Evolutionary conservation across 352 stramenopile species (phyloP), one percentile per base, ranked within the genome.

Genomic region (Pythium dissimile): DNA sequence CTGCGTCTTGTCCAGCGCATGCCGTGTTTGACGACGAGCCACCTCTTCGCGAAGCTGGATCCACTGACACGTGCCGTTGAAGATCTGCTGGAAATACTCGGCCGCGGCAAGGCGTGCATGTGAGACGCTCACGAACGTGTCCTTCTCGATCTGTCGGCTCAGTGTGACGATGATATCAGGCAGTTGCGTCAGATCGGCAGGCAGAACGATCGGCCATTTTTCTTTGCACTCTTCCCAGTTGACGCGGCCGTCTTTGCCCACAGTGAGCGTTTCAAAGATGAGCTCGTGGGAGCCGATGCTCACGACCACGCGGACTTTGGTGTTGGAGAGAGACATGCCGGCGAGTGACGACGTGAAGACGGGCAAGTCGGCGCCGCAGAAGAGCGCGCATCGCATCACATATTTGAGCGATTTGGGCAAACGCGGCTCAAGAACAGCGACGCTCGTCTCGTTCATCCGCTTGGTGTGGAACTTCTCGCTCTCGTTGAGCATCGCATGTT

Each of bases 131-230:
- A 87, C 62, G 46, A 76, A 86, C 20, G 75, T 72, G 12, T 88
- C 80, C 23, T 79, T 84, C 0, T 84, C 77, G 18, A 83, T 43
- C 32, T 80, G 65, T 4, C 77, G 72, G 51, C 72, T 88, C 3
- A 92, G 66, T 3, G 73, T 89, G 54, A 92, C 49, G 43, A 91
- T 69, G 8, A 89, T 48, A 24, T 92, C 80, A 0, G 83, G 83
- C 0, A 89, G 55, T 42, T 92, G 78, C 0, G 71, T 89, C 23
- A 92, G 50, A 59, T 92, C 77, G 16, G 75, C 75, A 13, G 80
- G 80, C 1, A 89, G 45, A 1, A 85, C 27, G 37, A 92, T 66
- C 8, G 76, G 68, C 52, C 59, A 73, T 15, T 70, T 68, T 18
- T 84, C 75, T n/a, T 73, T 65, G 46, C 57, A 80, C 26, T 77